Conservation (phyloP, 768 basidiomycete species). For the Tulasnella sp. region DNA sequence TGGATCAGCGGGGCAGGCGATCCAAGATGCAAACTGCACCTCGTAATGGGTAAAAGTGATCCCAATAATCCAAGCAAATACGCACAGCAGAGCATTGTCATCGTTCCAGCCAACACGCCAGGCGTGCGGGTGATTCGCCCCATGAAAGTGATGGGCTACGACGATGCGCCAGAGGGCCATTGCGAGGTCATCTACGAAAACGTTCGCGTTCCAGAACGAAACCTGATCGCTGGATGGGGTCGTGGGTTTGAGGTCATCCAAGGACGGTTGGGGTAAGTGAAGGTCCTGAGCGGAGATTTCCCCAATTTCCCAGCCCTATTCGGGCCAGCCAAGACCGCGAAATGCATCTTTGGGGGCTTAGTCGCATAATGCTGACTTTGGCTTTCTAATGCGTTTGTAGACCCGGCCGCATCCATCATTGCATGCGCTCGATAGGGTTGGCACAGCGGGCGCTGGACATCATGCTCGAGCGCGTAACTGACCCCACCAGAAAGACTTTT, state of each 20-base stretch:
- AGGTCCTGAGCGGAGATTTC: background rate
- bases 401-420: constrained; percentile 93
- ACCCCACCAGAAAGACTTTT: constrained; percentile 85
- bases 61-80: constrained; percentile 68
- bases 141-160: constrained; percentile 89
- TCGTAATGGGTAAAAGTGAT: constrained; percentile 94
- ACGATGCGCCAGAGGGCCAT: constrained; percentile 94
- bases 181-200: constrained; percentile 93
- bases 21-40: constrained; percentile 78
- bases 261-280: constrained; percentile 78
- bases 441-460: constrained; percentile 79
- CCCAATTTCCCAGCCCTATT: background rate
- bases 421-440: constrained; percentile 93
- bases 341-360: background rate
- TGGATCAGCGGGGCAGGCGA: constrained; percentile 98
- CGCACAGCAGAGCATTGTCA: constrained; percentile 85
- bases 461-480: constrained; percentile 88
- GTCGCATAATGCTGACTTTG: background rate
- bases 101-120: constrained; percentile 81
- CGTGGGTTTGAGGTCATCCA: constrained; percentile 96
- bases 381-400: constrained; percentile 33
- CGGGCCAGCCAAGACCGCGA: background rate
- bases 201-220: constrained; percentile 77
- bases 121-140: constrained; percentile 88
- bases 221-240: constrained; percentile 88